Evolutionary conservation across 495 filamentous ascomycete species (phyloP), one percentile per base, ranked within the genome.

Genomic region (Neurospora intermedia): DNA sequence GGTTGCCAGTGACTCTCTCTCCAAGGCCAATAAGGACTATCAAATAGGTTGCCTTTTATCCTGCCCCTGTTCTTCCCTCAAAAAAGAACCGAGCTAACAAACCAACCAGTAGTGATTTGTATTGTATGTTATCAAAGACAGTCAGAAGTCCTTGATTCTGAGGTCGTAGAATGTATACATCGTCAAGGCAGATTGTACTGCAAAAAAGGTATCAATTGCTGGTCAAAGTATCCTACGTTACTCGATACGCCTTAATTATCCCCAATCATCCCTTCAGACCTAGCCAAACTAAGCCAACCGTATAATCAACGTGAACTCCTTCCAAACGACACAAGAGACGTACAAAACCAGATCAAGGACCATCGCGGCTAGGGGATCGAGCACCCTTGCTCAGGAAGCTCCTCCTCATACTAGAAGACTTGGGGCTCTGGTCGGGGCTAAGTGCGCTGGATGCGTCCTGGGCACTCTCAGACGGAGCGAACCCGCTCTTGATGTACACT

Each of bases 401-500:
- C 69, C 77, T 78, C 71, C 83, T 71, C 35, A 84, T 66, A n/a
- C 79, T 77, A 73, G 89, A 88, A 48, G 81, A 77, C 73, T 86
- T 88, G 0, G 90, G 89, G 73, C 87, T 89, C 27, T 66, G 54
- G 23, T 89, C 87, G 8, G 79, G 74, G 35, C 81, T 77, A n/a
- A 82, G 74, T 38, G 54, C 1, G 15, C 27, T 66, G 35, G 54
- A 66, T 66, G 54, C 23, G 15, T 66, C 54, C 54, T 66, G 54
- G 43, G 41, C 85, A 48, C 71, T 72, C 71, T 74, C 73, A 10
- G 76, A 70, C 54, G 78, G 69, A 69, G 43, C 74, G 73, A 94
- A 96, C 73, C 84, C 87, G 70, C 89, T 93, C 79, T 87, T 90
- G 69, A 96, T 81, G 1, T 86, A 83, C 18, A 96, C 90, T 2